phyloP scores from a whole-genome alignment of 1,284 basidiomycete genomes.

The Ceratobasidium sp. region DNA sequence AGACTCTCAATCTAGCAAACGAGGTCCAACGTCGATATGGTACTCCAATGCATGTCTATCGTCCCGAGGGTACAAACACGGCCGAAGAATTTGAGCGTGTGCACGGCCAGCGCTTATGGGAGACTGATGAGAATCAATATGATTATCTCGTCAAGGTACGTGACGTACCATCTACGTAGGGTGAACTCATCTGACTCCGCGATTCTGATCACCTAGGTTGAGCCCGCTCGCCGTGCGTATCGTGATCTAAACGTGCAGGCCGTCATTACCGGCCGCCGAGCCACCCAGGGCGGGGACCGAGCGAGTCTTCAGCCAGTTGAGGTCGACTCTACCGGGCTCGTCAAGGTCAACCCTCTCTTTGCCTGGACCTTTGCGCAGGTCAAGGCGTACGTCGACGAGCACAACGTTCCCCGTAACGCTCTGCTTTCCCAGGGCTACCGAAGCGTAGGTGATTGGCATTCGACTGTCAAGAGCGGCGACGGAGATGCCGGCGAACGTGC shows the following conservation, averaged over 20 bases:
- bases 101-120: slow-evolving; percentile 88
- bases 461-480: slow-evolving; percentile 75
- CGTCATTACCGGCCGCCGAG: slow-evolving; percentile 92
- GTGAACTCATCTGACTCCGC: background rate
- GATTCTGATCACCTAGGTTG: slow-evolving; percentile 65
- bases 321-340: slow-evolving; percentile 87
- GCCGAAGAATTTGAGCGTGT: slow-evolving; percentile 80
- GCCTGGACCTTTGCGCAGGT: slow-evolving; percentile 89
- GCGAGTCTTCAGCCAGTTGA: slow-evolving; percentile 86
- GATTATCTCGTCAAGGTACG: slow-evolving; percentile 91
- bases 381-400: slow-evolving; percentile 83
- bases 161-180: slow-evolving; percentile 43
- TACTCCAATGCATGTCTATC: slow-evolving; percentile 78
- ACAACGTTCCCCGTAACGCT: slow-evolving; percentile 89
- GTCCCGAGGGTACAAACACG: slow-evolving; percentile 74
- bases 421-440: slow-evolving; percentile 91
- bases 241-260: slow-evolving; percentile 79
- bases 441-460: slow-evolving; percentile 97
- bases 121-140: slow-evolving; percentile 86
- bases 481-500: slow-evolving; percentile 83
- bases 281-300: slow-evolving; percentile 90
- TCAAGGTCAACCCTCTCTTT: slow-evolving; percentile 96
- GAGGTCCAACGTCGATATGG: slow-evolving; percentile 80
- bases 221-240: slow-evolving; percentile 92
- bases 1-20: slow-evolving; percentile 88